phyloP scores from a whole-genome alignment of 1,139 yeast genomes.

The Saccharomyces hybrid region DNA sequence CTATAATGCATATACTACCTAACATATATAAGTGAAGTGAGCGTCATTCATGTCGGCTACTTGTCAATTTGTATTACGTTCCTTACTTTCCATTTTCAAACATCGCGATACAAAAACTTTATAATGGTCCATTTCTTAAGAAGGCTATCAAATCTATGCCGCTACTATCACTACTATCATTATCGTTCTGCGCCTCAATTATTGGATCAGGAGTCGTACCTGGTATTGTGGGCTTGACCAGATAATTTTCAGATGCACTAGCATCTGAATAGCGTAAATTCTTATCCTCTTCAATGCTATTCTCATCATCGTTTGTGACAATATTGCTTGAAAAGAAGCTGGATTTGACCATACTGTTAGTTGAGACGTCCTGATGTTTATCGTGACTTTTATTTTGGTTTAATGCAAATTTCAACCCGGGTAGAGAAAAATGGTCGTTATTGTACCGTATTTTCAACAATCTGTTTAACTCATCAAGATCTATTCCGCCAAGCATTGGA shows the following conservation, averaged over 20 bases:
- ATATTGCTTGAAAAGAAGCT: background rate
- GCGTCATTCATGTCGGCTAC: background rate
- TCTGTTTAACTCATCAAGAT: conserved; percentile 28
- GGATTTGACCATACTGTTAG: background rate
- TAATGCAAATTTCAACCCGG: conserved; percentile 22
- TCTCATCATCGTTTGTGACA: background rate
- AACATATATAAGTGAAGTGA: background rate
- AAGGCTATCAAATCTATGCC: background rate
- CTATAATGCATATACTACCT: background rate
- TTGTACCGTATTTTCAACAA: conserved; percentile 15
- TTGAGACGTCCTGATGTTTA: background rate
- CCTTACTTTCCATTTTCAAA: background rate
- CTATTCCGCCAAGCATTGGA: conserved; percentile 29
- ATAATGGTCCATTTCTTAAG: background rate
- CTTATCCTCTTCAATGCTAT: background rate
- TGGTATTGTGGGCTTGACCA: background rate
- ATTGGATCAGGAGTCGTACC: background rate
- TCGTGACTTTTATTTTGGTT: conserved; percentile 2
- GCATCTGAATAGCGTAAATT: background rate
- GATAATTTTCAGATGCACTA: background rate
- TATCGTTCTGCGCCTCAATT: background rate
- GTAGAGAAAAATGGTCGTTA: conserved; percentile 19
- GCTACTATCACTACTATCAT: background rate
- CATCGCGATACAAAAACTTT: background rate
- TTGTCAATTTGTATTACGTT: background rate